Evolutionary conservation across 2,329 filamentous ascomycete species (phyloP), one percentile per base, ranked within the genome.

Genomic region (Colletotrichum lini): DNA sequence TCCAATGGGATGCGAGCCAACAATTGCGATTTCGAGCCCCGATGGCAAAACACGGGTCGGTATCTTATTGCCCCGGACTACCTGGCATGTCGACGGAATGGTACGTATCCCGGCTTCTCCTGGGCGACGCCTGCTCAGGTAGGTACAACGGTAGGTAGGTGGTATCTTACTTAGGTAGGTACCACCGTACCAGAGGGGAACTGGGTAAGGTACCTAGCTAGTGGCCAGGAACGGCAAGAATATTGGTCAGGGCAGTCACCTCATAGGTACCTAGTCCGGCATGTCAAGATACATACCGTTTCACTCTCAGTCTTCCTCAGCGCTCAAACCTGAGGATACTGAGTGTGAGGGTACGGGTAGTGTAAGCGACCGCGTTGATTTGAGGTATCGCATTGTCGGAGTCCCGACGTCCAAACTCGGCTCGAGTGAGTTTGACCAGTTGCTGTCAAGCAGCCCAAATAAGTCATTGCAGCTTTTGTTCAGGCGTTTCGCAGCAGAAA

Each of bases 1-100:
- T 53, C 65, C 58, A 63, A 54, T 71, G 57, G 45, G 68, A 68
- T 54, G 68, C 40, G 65, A 68, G 53, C 68, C 68, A 71, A 67
- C 63, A 8, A 60, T 42, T 68, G 42, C 64, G 52, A 45, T 23
- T 45, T 30, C 18, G 16, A 54, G 52, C 38, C 18, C 52, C 52
- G 10, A 35, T 10, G 30, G 30, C 38, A 53, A 54, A 49, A 59
- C 53, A 59, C 65, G 65, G 59, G 35, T 68, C 53, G 65, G 65
- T 53, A 71, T 42, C 58, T 54, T 44, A 38, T 64, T 53, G 68
- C 68, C 58, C 58, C 58, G 53, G 68, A 68, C 58, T 59, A 63
- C 42, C 13, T 5, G 16, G 54, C 53, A 5, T 57, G 26, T 53
- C 53, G 64, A 44, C 23, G 15, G 42, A 26, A 65, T 10, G 18